Evolutionary conservation across 768 basidiomycete species (phyloP).

Genomic region (Tulasnella sp.): DNA sequence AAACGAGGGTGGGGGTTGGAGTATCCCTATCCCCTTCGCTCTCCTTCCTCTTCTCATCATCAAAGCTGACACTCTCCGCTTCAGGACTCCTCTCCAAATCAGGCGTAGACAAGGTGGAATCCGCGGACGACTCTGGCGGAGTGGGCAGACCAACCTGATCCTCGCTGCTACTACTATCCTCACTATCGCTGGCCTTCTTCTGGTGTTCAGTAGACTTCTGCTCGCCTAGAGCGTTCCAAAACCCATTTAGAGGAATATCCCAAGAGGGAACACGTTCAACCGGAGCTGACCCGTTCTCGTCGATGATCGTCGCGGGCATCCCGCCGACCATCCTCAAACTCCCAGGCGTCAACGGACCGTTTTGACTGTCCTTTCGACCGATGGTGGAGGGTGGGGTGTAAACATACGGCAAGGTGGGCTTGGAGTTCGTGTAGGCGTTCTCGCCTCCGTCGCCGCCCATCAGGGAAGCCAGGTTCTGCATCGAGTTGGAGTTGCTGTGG

Average conservation of each 20-base stretch:
- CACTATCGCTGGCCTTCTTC: neutral
- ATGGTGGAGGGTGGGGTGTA: neutral
- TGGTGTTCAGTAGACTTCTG: neutral
- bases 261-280: neutral
- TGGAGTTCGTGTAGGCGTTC: neutral
- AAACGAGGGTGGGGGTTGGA: neutral
- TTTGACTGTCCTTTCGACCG: neutral
- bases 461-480: slow-evolving; percentile 6
- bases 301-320: slow-evolving; percentile 20
- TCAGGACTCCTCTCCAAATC: slow-evolving; percentile 18
- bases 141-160: neutral
- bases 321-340: slow-evolving; percentile 16
- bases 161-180: neutral
- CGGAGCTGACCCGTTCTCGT: slow-evolving; percentile 5
- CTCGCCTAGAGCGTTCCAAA: slow-evolving; percentile 1
- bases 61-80: neutral
- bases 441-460: slow-evolving; percentile 6
- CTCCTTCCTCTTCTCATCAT: neutral
- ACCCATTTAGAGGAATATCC: neutral
- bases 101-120: slow-evolving; percentile 7
- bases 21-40: slow-evolving; percentile 5
- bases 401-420: neutral
- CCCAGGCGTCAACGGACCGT: slow-evolving; percentile 8
- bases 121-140: slow-evolving; percentile 8
- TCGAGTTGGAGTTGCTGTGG: neutral